These are phyloP conservation scores for Trypanosoma rangeli DNA, from an alignment of 208 protist species.

Conservation along the genomic window DNA sequence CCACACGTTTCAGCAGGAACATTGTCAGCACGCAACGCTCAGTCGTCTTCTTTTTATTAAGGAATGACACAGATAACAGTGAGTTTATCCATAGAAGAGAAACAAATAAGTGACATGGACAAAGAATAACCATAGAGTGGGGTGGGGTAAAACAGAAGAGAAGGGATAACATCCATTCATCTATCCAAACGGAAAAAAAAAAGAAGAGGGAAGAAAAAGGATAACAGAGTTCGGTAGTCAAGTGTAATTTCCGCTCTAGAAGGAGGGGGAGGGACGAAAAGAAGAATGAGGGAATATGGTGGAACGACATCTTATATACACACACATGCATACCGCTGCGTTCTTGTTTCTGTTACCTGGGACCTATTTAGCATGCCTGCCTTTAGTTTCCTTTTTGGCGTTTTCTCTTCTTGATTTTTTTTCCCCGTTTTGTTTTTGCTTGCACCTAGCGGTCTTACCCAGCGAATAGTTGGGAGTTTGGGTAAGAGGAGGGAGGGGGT, in stretches of 20 bases:
- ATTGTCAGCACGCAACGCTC: no score
- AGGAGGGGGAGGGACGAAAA: not conserved
- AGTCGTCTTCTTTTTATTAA: not conserved
- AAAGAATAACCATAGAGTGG: not conserved
- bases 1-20: not conserved
- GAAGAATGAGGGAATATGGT: not conserved
- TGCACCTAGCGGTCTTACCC: not conserved
- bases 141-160: not conserved
- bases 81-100: not conserved
- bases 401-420: conserved; percentile 18
- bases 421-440: conserved; percentile 21
- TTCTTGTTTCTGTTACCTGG: not conserved
- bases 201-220: conserved; percentile 8
- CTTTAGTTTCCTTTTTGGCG: conserved; percentile 13
- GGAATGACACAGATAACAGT: conserved; percentile 1
- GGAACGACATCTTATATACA: not conserved
- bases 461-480: not conserved
- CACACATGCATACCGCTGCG: not conserved
- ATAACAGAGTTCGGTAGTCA: not conserved
- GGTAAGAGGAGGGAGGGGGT: not conserved
- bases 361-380: not conserved
- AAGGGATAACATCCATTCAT: not conserved
- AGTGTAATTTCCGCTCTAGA: not conserved
- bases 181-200: not conserved
- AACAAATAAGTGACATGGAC: not conserved